Percentiles rank a stretch among this genome's conserved stretches.
Evolutionary conservation across 2,329 filamentous ascomycete species (phyloP).

Genomic region (Aureobasidium namibiae): DNA sequence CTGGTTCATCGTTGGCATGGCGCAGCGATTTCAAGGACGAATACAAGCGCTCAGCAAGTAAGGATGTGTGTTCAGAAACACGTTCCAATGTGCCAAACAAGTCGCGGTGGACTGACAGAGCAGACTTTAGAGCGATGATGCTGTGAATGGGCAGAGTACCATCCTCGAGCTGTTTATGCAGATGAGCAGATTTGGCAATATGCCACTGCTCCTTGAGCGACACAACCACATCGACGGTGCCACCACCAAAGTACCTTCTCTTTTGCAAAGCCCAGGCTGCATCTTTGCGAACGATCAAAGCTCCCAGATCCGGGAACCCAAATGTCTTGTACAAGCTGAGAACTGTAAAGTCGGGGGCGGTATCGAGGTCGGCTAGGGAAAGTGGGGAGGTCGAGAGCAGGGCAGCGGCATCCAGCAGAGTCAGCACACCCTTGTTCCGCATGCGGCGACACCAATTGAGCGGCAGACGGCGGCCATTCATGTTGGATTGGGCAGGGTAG

Average conservation of each 20-base stretch:
- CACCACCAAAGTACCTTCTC: conserved; percentile 83
- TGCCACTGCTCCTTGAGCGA: conserved; percentile 70
- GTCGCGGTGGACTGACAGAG: conserved; percentile 58
- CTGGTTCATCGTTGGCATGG: conserved; percentile 59
- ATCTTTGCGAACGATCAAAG: conserved; percentile 69
- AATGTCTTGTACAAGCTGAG: conserved; percentile 96
- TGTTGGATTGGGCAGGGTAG: conserved; percentile 86
- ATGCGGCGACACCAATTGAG: conserved; percentile 53
- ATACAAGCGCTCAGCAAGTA: conserved; percentile 53
- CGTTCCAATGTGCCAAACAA: conserved; percentile 61
- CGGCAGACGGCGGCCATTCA: conserved; percentile 73
- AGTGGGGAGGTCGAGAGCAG: conserved; percentile 69
- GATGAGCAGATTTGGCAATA: conserved; percentile 56
- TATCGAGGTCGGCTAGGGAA: conserved; percentile 53
- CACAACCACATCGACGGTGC: conserved; percentile 85
- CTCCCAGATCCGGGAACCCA: conserved; percentile 86
- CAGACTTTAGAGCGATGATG: conserved; percentile 75
- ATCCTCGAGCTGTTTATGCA: conserved; percentile 83
- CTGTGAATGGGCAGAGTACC: conserved; percentile 85
- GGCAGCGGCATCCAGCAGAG: conserved; percentile 76
- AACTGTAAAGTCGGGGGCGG: conserved; percentile 74
- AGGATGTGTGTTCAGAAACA: conserved; percentile 63
- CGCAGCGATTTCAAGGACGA: conserved; percentile 49
- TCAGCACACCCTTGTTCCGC: conserved; percentile 43
- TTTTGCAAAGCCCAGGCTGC: conserved; percentile 53